Conservation (phyloP, 805 yeast species). For the Osmozyma mogii region DNA sequence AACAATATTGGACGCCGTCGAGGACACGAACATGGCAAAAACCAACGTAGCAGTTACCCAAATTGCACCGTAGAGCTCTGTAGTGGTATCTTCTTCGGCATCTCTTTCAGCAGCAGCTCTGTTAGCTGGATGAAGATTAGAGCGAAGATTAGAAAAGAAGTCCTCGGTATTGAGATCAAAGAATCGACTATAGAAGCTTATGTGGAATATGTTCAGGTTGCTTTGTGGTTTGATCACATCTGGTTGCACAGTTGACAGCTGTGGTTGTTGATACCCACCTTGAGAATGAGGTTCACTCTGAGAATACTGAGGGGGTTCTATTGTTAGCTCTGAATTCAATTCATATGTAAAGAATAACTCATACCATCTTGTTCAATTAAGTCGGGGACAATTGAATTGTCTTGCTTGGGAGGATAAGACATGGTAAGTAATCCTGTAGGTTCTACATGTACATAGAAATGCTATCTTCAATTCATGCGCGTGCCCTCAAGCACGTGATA, state of each 20-base stretch:
- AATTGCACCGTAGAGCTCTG: constrained; percentile 78
- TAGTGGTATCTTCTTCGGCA: constrained; percentile 25
- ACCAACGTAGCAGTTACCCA: constrained; percentile 87
- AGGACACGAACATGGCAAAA: constrained; percentile 64
- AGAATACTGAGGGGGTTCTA: background rate
- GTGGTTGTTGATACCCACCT: constrained; percentile 2
- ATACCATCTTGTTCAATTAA: constrained; percentile 16
- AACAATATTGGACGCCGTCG: constrained; percentile 61
- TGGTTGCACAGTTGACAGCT: constrained; percentile 5
- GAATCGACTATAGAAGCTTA: constrained; percentile 53
- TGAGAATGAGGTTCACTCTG: constrained; percentile 2
- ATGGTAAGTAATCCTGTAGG: background rate
- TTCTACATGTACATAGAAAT: background rate
- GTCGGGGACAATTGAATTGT: constrained; percentile 11
- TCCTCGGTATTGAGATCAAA: constrained; percentile 64
- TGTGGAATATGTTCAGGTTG: constrained; percentile 40
- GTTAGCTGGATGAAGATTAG: constrained; percentile 51
- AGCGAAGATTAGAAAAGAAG: constrained; percentile 45
- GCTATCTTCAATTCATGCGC: background rate
- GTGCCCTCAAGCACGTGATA: background rate
- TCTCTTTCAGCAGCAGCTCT: constrained; percentile 15
- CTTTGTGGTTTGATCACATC: constrained; percentile 21
- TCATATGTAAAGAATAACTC: constrained; percentile 4
- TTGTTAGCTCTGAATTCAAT: background rate
- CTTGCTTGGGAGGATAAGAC: background rate